Conservation (phyloP, 2,329 filamentous ascomycete species). For the Ilyonectria sp. region DNA sequence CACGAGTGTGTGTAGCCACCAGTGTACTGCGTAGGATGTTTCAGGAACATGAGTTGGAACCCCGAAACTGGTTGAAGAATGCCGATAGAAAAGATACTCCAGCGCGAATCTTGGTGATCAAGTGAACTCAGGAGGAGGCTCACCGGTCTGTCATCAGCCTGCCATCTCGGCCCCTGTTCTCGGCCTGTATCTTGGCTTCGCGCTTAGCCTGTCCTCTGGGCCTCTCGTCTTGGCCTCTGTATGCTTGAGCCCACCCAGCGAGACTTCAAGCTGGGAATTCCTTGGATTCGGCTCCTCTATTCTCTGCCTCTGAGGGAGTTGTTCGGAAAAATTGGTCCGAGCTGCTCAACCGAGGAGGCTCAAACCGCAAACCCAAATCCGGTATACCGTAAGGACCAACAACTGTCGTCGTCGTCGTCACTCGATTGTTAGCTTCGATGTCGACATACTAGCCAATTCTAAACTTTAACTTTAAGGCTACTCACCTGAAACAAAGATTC, state of each 20-base stretch:
- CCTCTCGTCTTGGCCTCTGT: no score
- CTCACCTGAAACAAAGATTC: conserved; percentile 9
- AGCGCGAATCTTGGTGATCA: neutral
- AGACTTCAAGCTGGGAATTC: neutral
- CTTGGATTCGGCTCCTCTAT: neutral
- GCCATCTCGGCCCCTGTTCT: no score
- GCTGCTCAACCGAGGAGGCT: neutral
- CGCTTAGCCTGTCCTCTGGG: no score
- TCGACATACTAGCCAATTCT: neutral
- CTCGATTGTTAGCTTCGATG: conserved; percentile 2
- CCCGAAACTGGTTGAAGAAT: neutral
- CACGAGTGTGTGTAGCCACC: neutral
- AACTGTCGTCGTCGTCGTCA: neutral
- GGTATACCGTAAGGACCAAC: neutral
- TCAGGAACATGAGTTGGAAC: neutral
- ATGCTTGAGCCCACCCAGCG: neutral
- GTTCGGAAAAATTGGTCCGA: neutral
- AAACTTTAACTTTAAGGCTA: conserved; percentile 1
- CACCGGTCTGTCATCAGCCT: neutral
- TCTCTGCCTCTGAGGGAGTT: neutral
- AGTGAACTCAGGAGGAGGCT: neutral
- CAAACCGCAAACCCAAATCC: neutral
- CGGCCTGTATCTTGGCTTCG: no score
- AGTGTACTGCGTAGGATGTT: neutral
- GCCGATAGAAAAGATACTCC: neutral